Evolutionary conservation across 2,329 filamentous ascomycete species (phyloP), one percentile per base, ranked within the genome.

Genomic region (Colletotrichum kahawae): DNA sequence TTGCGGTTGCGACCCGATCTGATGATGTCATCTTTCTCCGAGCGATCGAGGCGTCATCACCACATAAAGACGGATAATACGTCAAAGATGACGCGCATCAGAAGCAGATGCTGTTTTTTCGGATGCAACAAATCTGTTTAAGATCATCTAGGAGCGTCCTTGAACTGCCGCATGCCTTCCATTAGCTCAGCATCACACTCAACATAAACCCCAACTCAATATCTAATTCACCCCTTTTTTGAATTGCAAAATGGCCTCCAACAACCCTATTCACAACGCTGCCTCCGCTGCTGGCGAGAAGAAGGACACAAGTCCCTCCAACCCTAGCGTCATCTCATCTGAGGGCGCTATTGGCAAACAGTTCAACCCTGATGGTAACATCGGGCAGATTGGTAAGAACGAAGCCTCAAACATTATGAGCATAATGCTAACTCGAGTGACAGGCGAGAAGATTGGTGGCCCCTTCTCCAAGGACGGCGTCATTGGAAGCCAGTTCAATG

Each of bases 261-360:
- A 56, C 27, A 73, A 73, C 64, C 69, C 69, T 18, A 34, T 75
- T 33, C 33, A 36, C 48, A 51, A 75, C 34, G 14, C 36, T 24
- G 69, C 70, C 9, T 59, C 66, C n/a, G 14, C 43, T 7, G 69
- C 8, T 18, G 69, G 73, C 29, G 38, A 72, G 59, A 59, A 68
- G 57, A 75, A 68, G 63, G 69, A 73, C 14, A 73, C 73, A 48
- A 72, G 4, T 7, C 73, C 73, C 4, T 16, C 69, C 13, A 75
- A 75, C 14, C 73, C 73, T 3, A 75, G 73, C 21, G 27, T 75
- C 10, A 75, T 75, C 24, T 75, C 73, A 0, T 75, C 73, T 1
- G 73, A 73, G 27, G 73, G 73, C 4, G 69, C 70, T 7, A 68
- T 75, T 18, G 73, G 73, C 34, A 72, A 68, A n/a, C 73, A 75